Conservation (phyloP, 2,329 filamentous ascomycete genomes). For the Coniochaeta sp. region DNA sequence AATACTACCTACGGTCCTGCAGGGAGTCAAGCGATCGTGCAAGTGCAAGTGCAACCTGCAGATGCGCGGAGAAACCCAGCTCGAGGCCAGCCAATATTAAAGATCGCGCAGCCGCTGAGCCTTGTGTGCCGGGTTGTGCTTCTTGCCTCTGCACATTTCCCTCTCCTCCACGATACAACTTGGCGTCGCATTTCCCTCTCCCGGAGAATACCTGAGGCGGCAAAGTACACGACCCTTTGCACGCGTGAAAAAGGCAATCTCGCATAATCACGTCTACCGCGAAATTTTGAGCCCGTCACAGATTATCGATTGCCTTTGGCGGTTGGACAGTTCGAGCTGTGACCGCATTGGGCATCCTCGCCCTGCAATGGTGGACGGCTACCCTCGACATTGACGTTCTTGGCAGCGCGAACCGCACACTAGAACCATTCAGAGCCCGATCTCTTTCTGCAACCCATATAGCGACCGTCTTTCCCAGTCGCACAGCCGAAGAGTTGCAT, state of each 20-base stretch:
- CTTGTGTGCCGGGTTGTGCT: conserved; percentile 8
- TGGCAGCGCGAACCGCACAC: not conserved
- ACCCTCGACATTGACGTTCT: not conserved
- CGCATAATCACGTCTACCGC: conserved; percentile 1
- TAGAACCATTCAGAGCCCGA: not conserved
- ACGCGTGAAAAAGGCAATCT: not conserved
- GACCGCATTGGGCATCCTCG: not conserved
- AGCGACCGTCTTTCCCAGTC: not conserved
- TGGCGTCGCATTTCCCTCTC: conserved; percentile 1
- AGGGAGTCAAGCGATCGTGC: not conserved
- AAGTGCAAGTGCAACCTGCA: conserved; percentile 24
- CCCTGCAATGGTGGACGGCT: not conserved
- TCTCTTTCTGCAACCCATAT: not conserved
- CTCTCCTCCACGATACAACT: not conserved
- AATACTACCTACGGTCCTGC: not conserved
- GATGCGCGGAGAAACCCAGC: conserved; percentile 30
- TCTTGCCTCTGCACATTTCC: conserved; percentile 15
- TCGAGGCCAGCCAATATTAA: conserved; percentile 46
- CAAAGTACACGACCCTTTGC: not conserved
- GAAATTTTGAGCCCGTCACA: not conserved
- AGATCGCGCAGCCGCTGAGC: conserved; percentile 37
- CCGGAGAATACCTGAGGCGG: conserved; percentile 3
- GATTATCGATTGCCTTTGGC: not conserved
- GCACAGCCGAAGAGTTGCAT: not conserved
- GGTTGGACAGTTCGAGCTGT: not conserved